Evolutionary conservation across 2,329 filamentous ascomycete species (phyloP), one percentile per base, ranked within the genome.

Genomic region (Fusarium goolgardi): DNA sequence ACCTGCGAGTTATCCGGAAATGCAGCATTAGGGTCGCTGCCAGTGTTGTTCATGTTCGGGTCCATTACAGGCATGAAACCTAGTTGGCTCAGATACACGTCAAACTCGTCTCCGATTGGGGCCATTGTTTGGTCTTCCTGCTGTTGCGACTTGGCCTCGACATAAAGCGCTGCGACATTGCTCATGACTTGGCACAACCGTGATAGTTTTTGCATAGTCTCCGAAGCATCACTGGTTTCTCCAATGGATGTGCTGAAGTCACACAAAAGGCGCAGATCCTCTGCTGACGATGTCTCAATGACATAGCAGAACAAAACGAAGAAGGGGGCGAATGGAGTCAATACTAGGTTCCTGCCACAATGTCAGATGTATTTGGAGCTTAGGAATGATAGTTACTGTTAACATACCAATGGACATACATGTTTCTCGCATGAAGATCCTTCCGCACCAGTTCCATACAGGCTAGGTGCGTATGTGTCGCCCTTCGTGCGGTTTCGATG

Each of bases 21-120:
- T 9, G 69, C 58, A 18, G 59, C 69, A 34, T 63, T 71, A 16
- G 71, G 63, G 29, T 75, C 59, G 15, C 45, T 47, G 5, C 52
- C 25, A n/a, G 62, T 39, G 18, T 58, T 39, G 20, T 60, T 51
- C 37, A 70, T 68, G 57, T 70, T 50, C 11, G 76, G 72, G 50
- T 80, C 77, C 27, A 77, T 78, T 6, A 67, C 70, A 53, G 85
- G 84, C 65, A 88, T 86, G 60, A 91, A 82, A 0, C 89, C 89
- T 18, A 91, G 81, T 23, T 88, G 88, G 69, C 82, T 86, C 2
- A 91, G 80, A 70, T 90, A 91, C 59, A 86, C 85, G 67, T 91
- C 87, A 63, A 91, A 89, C 69, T 88, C 85, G 59, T 86, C 82
- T 2, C 84, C 85, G 4, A 87, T 84, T 8, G 82, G 81, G 5